Evolutionary conservation across 2,329 filamentous ascomycete genomes (phyloP).

Genomic region (Sporothrix brasiliensis): DNA sequence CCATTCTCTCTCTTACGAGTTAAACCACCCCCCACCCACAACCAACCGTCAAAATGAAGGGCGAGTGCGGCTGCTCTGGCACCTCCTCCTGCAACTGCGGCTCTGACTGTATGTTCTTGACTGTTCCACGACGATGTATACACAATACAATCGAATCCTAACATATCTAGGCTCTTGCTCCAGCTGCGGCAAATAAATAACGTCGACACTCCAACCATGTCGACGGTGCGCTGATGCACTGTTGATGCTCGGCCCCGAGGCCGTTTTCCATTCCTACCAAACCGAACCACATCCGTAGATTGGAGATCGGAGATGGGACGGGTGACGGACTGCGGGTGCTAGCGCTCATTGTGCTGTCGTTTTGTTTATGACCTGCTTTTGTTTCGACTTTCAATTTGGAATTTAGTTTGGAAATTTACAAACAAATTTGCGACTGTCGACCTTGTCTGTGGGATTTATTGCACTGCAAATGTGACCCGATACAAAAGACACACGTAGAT

Average conservation of each 20-base stretch:
- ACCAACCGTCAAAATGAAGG: slow-evolving; percentile 44
- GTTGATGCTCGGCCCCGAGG: not conserved
- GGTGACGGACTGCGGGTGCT: too few species aligned
- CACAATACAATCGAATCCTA: slow-evolving; percentile 32
- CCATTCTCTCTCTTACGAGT: slow-evolving; percentile 35
- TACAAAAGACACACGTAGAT: too few species aligned
- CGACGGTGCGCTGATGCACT: slow-evolving; percentile 1
- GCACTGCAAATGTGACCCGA: too few species aligned
- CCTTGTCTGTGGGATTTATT: too few species aligned
- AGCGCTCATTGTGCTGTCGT: too few species aligned
- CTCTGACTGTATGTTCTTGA: slow-evolving; percentile 34
- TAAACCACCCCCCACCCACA: slow-evolving; percentile 28
- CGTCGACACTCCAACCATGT: not conserved
- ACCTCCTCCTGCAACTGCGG: slow-evolving; percentile 43
- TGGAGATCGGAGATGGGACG: too few species aligned
- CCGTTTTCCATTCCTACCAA: not conserved
- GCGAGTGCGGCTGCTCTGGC: slow-evolving; percentile 46
- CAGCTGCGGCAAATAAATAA: slow-evolving; percentile 44
- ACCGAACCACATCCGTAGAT: not conserved
- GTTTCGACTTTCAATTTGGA: too few species aligned
- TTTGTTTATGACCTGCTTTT: too few species aligned
- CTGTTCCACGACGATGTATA: not conserved
- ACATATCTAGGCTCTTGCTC: slow-evolving; percentile 43
- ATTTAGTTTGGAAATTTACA: too few species aligned
- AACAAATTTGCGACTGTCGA: too few species aligned